Evolutionary conservation across 441 rosid genomes (phyloP), one percentile per base, ranked within the genome.

Genomic region (Kokia cookei): DNA sequence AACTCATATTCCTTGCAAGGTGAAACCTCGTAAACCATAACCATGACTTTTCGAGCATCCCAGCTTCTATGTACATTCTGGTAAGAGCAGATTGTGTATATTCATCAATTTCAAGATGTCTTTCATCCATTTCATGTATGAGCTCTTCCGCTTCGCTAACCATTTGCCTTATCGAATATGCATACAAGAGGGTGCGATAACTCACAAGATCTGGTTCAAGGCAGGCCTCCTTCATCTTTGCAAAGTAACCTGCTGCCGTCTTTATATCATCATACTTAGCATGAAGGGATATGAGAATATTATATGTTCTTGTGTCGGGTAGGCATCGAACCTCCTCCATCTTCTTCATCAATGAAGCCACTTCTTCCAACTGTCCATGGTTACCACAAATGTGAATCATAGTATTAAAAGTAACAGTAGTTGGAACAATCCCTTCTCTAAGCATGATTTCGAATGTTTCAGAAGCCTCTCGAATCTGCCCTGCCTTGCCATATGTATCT

Each of bases 301-400:
- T 93, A 76, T 90, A 90, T 1, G 98, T 93, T 76, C 98, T 87
- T 7, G 97, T 90, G 79, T 93, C 98, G 15, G 93, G 94, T 19
- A 57, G 74, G 73, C 96, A 91, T 10, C 47, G 78, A 64, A 89
- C 88, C 84, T 86, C 86, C 81, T 92, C 86, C 97, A 91, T 93
- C 82, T 73, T 93, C 75, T 76, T 78, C 83, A 91, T 88, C 78
- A 93, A 81, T 9, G 83, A 82, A 76, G 79, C 73, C 72, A 88
- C 92, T 82, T 90, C 94, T 29, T 82, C 86, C 42, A 89, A 83
- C 81, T 75, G 83, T 67, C 90, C 90, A 15, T 87, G 79, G 74
- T 84, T 93, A 50, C 98, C 98, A 73, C 74, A 89, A 13, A 91
- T 89, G 82, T 93, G 96, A 74, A 93, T 93, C 91, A 93, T 85